phyloP scores from a whole-genome alignment of 2,329 filamentous ascomycete genomes.

The Hirsutella thompsonii region DNA sequence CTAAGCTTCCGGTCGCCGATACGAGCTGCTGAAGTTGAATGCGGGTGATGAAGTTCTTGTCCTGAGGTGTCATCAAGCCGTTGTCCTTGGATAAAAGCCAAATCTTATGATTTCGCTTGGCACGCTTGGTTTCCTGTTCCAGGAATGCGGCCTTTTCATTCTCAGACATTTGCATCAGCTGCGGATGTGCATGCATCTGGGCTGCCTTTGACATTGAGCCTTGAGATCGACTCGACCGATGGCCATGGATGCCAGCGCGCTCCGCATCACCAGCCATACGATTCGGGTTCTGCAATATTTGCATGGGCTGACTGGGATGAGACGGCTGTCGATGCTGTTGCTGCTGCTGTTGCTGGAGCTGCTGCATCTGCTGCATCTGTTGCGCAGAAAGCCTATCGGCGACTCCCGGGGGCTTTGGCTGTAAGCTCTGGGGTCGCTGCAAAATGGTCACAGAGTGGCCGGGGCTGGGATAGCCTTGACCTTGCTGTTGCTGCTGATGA shows the following conservation, averaged over 20 bases:
- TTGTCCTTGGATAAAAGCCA: slow-evolving; percentile 88
- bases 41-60: slow-evolving; percentile 98
- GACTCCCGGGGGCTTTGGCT: slow-evolving; percentile 26
- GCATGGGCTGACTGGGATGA: slow-evolving; percentile 45
- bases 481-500: slow-evolving; percentile 18
- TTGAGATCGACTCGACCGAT: slow-evolving; percentile 32
- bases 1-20: slow-evolving; percentile 76
- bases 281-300: slow-evolving; percentile 71
- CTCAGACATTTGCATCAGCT: slow-evolving; percentile 61
- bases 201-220: slow-evolving; percentile 30
- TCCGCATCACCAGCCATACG: slow-evolving; percentile 39
- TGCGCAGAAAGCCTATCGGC: slow-evolving; percentile 16
- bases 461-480: slow-evolving; percentile 21
- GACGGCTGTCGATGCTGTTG: slow-evolving; percentile 22
- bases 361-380: slow-evolving; percentile 9
- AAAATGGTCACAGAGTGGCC: slow-evolving; percentile 41
- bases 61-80: slow-evolving; percentile 94
- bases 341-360: slow-evolving; percentile 10
- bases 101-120: slow-evolving; percentile 97
- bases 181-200: slow-evolving; percentile 21
- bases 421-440: slow-evolving; percentile 35
- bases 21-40: slow-evolving; percentile 96
- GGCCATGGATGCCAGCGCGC: slow-evolving; percentile 20
- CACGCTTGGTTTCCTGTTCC: slow-evolving; percentile 83
- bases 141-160: slow-evolving; percentile 75